Evolutionary conservation across 371 early-diverging fungal genomes (phyloP).

Genomic region (Mortierella sp.): DNA sequence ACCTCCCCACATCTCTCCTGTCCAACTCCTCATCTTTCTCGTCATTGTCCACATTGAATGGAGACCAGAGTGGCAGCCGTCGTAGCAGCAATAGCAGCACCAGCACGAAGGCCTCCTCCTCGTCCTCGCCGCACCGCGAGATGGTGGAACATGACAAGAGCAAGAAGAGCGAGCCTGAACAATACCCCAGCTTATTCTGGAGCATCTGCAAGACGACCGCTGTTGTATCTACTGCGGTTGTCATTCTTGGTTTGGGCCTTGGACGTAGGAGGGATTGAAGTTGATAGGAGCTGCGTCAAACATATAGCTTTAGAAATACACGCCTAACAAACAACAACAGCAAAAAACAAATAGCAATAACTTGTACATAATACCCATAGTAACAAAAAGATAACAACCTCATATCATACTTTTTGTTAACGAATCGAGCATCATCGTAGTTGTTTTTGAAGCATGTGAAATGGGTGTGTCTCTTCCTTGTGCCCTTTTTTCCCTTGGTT

Average conservation of each 20-base stretch:
- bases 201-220: constrained; percentile 50
- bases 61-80: neutral
- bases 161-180: constrained; percentile 12
- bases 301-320: neutral
- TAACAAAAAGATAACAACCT: neutral
- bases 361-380: neutral
- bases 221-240: constrained; percentile 51
- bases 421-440: neutral
- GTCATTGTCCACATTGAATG: neutral
- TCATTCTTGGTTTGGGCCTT: constrained; percentile 37
- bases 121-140: neutral
- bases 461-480: neutral
- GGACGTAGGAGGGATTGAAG: constrained; percentile 30
- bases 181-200: constrained; percentile 36
- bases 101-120: neutral
- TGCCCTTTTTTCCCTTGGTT: neutral
- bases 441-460: neutral
- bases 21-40: neutral
- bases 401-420: neutral
- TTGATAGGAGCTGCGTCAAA: neutral
- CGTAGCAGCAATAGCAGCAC: neutral
- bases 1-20: neutral
- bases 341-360: neutral
- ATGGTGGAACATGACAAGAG: neutral
- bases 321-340: neutral